Percentiles rank a stretch among this genome's conserved stretches.
phyloP scores from a whole-genome alignment of 2,329 filamentous ascomycete genomes.

The Westerdykella ornata region DNA sequence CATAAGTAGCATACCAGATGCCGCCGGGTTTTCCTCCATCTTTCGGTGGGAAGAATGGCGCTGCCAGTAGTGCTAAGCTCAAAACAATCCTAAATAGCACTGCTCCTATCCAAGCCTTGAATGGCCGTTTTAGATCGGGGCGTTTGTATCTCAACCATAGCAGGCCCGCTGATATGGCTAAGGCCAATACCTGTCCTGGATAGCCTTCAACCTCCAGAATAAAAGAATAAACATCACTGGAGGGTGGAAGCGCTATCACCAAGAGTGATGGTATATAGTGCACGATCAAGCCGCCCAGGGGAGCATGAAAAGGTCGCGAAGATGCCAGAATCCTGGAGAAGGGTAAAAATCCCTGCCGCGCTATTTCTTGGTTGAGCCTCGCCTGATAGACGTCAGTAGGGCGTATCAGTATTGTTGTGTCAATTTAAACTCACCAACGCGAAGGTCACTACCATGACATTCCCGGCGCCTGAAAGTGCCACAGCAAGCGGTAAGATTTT shows the following conservation, averaged over 20 bases:
- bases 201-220: conserved; percentile 68
- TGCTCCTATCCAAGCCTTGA: conserved; percentile 57
- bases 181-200: conserved; percentile 54
- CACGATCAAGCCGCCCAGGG: conserved; percentile 60
- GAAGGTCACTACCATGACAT: conserved; percentile 68
- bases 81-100: conserved; percentile 51
- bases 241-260: conserved; percentile 59
- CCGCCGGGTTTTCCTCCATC: conserved; percentile 13
- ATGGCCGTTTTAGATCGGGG: conserved; percentile 57
- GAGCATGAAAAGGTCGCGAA: conserved; percentile 60
- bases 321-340: conserved; percentile 56
- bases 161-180: conserved; percentile 54
- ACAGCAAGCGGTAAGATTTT: conserved; percentile 57
- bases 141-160: conserved; percentile 54
- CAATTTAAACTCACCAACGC: conserved; percentile 48
- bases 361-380: conserved; percentile 65
- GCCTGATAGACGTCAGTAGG: conserved; percentile 43
- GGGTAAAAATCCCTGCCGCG: conserved; percentile 63
- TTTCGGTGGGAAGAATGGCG: conserved; percentile 57
- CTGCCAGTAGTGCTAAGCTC: conserved; percentile 50
- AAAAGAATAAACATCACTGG: conserved; percentile 62
- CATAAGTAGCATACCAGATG: conserved; percentile 50
- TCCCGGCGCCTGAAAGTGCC: conserved; percentile 61
- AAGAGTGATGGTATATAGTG: conserved; percentile 63
- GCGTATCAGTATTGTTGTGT: not conserved